Base-by-base conservation (phyloP, 148 eudicot genomes). In the Spergularia bocconei region DNA sequence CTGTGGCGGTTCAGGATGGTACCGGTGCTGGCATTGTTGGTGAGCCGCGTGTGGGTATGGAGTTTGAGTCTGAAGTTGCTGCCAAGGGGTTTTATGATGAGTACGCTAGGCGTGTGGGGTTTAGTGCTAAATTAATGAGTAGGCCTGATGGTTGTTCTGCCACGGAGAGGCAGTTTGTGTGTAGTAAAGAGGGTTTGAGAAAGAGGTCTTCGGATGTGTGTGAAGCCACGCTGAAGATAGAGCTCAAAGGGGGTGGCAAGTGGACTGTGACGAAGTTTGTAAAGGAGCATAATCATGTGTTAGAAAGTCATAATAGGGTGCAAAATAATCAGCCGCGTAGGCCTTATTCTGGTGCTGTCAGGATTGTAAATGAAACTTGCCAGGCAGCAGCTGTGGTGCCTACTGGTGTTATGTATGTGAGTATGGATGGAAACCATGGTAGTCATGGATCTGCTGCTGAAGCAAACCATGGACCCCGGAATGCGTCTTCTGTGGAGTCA, bases 21-120 rank as follows among this genome's bases (percentile, higher is more conserved):
- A 72, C 73, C 17, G 81, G 81, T 76, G 88, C 77, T 19, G 76
- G 78, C 25, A 86, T 75, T 70, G 79, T 81, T 63, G 61, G 77
- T 50, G 93, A 89, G 83, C 98, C 98, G 16, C 76, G 85, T 61
- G 74, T 91, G 60, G 98, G 98, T 74, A 87, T 89, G 90, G 89
- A 82, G 70, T 91, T 93, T 84, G 85, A 77, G 54, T 86, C 91
- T 59, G 90, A 79, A 71, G 79, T 82, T 75, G 86, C 85, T 73
- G 98, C 91, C 20, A 89, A 82, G 73, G 75, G 60, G 61, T 89
- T 87, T 74, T 93, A 89, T 70, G 86, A 84, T 57, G 86, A 88
- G 70, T 91, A 93, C 81, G 93, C 96, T 29, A 88, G 82, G 59
- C 87, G 75, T 21, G 51, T 79, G 25, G 98, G 96, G 61, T 93